Evolutionary conservation across 768 basidiomycete species (phyloP).

Genomic region (Pleurotus tuoliensis): DNA sequence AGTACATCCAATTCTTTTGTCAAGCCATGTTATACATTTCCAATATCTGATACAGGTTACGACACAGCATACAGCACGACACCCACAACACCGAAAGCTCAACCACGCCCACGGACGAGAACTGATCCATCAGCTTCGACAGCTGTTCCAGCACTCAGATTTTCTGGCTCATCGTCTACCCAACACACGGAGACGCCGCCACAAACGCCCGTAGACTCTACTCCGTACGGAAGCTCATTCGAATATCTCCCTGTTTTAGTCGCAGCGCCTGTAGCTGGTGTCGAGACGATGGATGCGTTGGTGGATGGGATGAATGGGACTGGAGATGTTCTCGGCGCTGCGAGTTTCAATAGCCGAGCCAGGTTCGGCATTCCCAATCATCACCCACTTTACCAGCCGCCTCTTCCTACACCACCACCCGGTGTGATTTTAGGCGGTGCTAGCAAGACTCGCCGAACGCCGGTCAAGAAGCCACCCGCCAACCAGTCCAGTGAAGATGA

Average conservation of each 20-base stretch:
- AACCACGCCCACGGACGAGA: slow-evolving; percentile 48
- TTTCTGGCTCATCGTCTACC: slow-evolving; percentile 66
- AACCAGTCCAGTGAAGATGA: slow-evolving; percentile 46
- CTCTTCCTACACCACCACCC: slow-evolving; percentile 79
- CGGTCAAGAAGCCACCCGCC: slow-evolving; percentile 21
- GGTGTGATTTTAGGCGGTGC: slow-evolving; percentile 65
- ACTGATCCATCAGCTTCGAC: slow-evolving; percentile 52
- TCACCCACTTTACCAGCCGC: slow-evolving; percentile 79
- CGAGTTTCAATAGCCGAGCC: slow-evolving; percentile 41
- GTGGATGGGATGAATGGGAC: slow-evolving; percentile 85
- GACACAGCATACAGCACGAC: slow-evolving; percentile 21
- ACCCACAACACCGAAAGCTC: slow-evolving; percentile 23
- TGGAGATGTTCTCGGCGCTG: slow-evolving; percentile 45
- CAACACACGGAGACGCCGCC: slow-evolving; percentile 70
- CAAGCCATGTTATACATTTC: slow-evolving; percentile 38
- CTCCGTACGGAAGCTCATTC: slow-evolving; percentile 35
- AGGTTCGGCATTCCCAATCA: slow-evolving; percentile 57
- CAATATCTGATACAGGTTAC: slow-evolving; percentile 30
- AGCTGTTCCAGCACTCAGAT: slow-evolving; percentile 48
- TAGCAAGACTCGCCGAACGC: slow-evolving; percentile 26
- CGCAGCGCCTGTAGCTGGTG: slow-evolving; percentile 72
- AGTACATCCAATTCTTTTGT: slow-evolving; percentile 12
- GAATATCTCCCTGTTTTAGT: slow-evolving; percentile 64
- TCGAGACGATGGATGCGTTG: slow-evolving; percentile 84
- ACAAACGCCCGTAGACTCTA: slow-evolving; percentile 58